Percentiles rank a stretch among this genome's conserved stretches.
Evolutionary conservation across 192 early-diverging fungal genomes (phyloP).

Genomic region (Phlyctochytrium arcticum): DNA sequence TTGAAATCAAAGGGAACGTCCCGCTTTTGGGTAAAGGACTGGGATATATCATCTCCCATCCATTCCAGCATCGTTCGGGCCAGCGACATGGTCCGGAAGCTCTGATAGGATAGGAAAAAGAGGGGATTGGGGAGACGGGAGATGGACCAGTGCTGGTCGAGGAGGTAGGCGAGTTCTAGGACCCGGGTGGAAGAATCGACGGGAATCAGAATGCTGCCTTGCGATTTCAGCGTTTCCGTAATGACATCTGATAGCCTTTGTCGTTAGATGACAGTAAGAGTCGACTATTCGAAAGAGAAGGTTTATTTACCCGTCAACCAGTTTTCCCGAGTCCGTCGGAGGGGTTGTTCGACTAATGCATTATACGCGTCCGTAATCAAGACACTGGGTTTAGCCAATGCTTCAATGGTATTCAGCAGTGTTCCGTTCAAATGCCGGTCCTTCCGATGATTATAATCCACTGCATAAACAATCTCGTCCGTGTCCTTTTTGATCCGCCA

Average conservation of each 20-base stretch:
- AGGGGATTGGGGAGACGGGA: conserved; percentile 55
- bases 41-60: conserved; percentile 83
- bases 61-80: conserved; percentile 92
- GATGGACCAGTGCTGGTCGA: conserved; percentile 84
- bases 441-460: conserved; percentile 92
- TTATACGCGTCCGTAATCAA: conserved; percentile 93
- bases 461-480: conserved; percentile 91
- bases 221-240: conserved; percentile 53
- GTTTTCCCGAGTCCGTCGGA: conserved; percentile 70
- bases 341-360: conserved; percentile 58
- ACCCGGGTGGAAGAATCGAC: conserved; percentile 85
- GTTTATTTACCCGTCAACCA: conserved; percentile 63
- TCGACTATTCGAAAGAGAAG: too few relatives aligned
- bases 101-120: conserved; percentile 73
- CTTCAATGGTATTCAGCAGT: conserved; percentile 53
- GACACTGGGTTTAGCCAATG: conserved; percentile 76
- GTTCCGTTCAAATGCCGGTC: conserved; percentile 83
- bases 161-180: conserved; percentile 82
- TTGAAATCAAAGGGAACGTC: conserved; percentile 90
- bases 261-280: too few relatives aligned
- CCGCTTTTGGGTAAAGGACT: conserved; percentile 65
- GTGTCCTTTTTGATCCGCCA: conserved; percentile 96
- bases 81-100: conserved; percentile 70
- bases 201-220: conserved; percentile 83
- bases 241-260: conserved; percentile 52